Base-by-base conservation (phyloP, 1,284 basidiomycete species). In the Ceratobasidium papillatum region DNA sequence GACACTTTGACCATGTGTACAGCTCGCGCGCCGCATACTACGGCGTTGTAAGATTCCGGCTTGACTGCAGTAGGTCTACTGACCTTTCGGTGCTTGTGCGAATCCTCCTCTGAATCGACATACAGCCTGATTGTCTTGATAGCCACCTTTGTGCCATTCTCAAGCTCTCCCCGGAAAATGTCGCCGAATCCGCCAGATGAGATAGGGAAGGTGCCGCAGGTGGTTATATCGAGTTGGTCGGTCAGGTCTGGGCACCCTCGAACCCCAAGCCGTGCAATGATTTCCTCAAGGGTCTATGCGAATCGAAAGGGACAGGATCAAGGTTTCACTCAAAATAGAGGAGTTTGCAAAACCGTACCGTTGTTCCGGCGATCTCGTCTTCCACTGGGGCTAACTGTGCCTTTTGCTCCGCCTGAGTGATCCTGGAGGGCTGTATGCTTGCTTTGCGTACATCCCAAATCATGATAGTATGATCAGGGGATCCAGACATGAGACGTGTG, bases 381-480 rank as follows among this genome's bases (percentile, higher is more conserved):
- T 47, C 9, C 8, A 47, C n/a, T n/a, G n/a, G n/a, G n/a, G n/a
- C n/a, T n/a, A n/a, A n/a, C n/a, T n/a, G 19, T 47, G 3, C 45
- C 7, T 47, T 17, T 19, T 4, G 9, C 4, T 47, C 19, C 45
- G 19, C 19, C 19, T 3, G 19, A 12, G 8, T n/a, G 19, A 9
- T 47, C 45, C 7, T 19, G 4, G 8, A 4, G 19, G 8, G 11
- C 19, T 9, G 7, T n/a, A 19, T 3, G 19, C 19, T 4, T n/a
- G 19, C 3, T 7, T 3, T 17, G 19, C 19, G 4, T 4, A 96
- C 86, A 80, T 96, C 94, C 94, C 95, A 97, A 68, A 93, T 88
- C 81, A 95, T 94, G 75, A 97, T 82, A 30, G 92, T 94, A 85
- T 92, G 92, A 80, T 97, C 95, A 77, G 96, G 84, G 76, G 90